A percentile compares a stretch with the other conserved stretches of the same genome.
Conservation (phyloP, 805 yeast species). For the Candida broadrunensis region DNA sequence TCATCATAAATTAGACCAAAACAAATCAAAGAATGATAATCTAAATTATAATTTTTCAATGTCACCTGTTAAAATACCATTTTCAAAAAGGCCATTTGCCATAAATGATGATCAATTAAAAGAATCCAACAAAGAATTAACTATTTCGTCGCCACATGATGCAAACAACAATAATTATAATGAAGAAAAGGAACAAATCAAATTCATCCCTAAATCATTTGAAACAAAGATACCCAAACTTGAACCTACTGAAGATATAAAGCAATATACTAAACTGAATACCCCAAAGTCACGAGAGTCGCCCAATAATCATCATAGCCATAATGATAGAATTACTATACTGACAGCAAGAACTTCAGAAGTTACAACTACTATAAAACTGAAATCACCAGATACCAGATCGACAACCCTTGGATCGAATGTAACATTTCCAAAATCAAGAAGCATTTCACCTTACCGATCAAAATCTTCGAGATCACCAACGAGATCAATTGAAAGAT, state of each 20-base stretch:
- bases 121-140: background rate
- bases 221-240: background rate
- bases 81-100: background rate
- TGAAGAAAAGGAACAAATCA: no score
- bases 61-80: conserved; percentile 8
- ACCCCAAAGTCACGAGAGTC: background rate
- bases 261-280: no score
- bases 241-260: background rate
- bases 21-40: background rate
- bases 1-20: background rate
- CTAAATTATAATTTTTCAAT: conserved; percentile 5
- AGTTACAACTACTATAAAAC: background rate
- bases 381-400: background rate
- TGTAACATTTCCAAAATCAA: background rate
- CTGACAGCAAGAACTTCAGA: background rate
- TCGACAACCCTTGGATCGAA: background rate
- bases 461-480: background rate
- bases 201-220: background rate
- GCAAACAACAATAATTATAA: no score
- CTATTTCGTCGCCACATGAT: no score
- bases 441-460: background rate
- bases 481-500: background rate
- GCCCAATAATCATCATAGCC: no score
- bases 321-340: background rate
- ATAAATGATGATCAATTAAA: no score